phyloP scores from a whole-genome alignment of 2,329 filamentous ascomycete species.

The Raffaelea deltoideospora region DNA sequence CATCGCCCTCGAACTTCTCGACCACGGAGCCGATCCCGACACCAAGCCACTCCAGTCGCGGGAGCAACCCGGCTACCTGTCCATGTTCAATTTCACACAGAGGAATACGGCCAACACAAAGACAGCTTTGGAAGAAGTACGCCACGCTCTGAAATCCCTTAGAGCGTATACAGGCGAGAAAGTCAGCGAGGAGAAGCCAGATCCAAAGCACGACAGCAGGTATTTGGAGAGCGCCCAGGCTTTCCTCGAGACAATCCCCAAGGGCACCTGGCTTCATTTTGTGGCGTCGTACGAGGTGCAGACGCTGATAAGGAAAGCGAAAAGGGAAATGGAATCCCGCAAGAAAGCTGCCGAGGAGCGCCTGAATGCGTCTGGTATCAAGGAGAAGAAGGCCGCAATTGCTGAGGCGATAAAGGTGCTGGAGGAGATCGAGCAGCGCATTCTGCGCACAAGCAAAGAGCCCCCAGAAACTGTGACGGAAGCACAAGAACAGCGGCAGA shows the following conservation, averaged over 20 bases:
- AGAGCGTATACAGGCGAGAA: constrained; percentile 25
- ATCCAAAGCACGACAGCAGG: too few relatives aligned
- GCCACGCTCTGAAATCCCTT: constrained; percentile 33
- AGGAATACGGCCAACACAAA: constrained; percentile 21
- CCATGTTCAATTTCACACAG: too few relatives aligned
- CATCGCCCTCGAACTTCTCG: constrained; percentile 42
- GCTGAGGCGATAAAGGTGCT: constrained; percentile 33
- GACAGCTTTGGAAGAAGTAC: constrained; percentile 44
- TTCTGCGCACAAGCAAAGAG: constrained; percentile 48
- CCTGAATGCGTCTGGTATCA: constrained; percentile 8
- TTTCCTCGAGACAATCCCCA: constrained; percentile 34
- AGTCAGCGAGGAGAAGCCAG: constrained; percentile 9
- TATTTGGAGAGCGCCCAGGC: constrained; percentile 25
- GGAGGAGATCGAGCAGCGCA: constrained; percentile 34
- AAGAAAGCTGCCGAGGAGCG: constrained; percentile 18
- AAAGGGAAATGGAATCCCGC: too few relatives aligned
- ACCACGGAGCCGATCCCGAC: constrained; percentile 51
- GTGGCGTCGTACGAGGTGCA: constrained; percentile 26
- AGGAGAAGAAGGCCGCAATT: constrained; percentile 42
- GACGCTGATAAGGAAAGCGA: constrained; percentile 12
- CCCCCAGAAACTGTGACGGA: too few relatives aligned
- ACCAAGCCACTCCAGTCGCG: too few relatives aligned
- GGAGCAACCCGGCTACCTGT: too few relatives aligned
- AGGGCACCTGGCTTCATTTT: constrained; percentile 48
- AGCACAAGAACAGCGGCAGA: too few relatives aligned